Evolutionary conservation across 2,329 filamentous ascomycete species (phyloP).

Genomic region (Penicillium thymicola): DNA sequence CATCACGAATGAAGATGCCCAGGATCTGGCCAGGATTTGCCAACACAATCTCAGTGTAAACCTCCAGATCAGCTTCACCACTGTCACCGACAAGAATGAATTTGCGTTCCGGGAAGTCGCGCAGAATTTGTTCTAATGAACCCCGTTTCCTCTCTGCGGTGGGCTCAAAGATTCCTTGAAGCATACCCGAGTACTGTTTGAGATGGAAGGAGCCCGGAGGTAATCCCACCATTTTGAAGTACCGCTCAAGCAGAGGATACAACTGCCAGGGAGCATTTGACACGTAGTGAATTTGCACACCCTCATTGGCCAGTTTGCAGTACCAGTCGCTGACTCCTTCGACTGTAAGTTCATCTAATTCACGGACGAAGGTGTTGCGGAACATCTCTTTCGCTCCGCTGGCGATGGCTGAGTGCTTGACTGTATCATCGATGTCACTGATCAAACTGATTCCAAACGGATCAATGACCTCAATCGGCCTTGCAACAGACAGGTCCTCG

Average conservation of each 20-base stretch:
- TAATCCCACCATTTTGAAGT: constrained; percentile 74
- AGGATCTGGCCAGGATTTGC: constrained; percentile 78
- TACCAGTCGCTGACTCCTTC: constrained; percentile 93
- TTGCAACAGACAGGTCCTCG: constrained; percentile 76
- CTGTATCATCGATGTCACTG: constrained; percentile 95
- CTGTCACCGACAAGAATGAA: constrained; percentile 95
- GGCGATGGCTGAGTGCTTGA: constrained; percentile 90
- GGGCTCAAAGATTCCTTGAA: constrained; percentile 96
- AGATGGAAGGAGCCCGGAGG: constrained; percentile 88
- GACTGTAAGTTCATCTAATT: constrained; percentile 75
- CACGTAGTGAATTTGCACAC: constrained; percentile 90
- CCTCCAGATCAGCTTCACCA: constrained; percentile 93
- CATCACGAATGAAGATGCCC: constrained; percentile 90
- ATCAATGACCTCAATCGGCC: constrained; percentile 73
- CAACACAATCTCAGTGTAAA: constrained; percentile 89
- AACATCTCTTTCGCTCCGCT: constrained; percentile 90
- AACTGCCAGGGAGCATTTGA: constrained; percentile 99
- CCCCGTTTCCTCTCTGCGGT: constrained; percentile 92
- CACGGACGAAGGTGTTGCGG: constrained; percentile 88
- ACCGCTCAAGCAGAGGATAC: constrained; percentile 82
- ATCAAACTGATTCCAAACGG: constrained; percentile 83
- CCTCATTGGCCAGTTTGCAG: constrained; percentile 67
- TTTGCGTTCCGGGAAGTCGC: constrained; percentile 82
- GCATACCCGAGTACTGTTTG: constrained; percentile 94
- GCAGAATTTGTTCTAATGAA: constrained; percentile 77